Base-by-base conservation (phyloP, 495 filamentous ascomycete genomes). In the Lineolata rhizophorae region DNA sequence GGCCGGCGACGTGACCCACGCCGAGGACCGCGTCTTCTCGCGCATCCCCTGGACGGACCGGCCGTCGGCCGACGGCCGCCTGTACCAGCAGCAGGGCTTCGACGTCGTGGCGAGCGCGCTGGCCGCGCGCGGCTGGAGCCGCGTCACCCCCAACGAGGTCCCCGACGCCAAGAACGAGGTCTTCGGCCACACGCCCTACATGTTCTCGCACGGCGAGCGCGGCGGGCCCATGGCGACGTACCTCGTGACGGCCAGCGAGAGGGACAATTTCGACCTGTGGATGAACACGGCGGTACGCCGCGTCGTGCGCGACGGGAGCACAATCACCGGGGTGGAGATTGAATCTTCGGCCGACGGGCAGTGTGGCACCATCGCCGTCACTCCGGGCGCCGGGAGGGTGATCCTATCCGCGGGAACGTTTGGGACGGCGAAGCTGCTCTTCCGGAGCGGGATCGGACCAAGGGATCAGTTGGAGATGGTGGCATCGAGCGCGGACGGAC, bases 311-410 rank as follows among this genome's bases (percentile, higher is more conserved):
- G 6, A 36, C 50, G 5, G 41, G 5, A 19, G 36, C 9, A 35
- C 34, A 5, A 35, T 50, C 6, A 42, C 46, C 13, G 39, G 39
- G 15, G 31, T 42, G 15, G 38, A 36, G 25, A 37, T 34, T 2
- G 30, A 36, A 36, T 8, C 24, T 33, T 25, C n/a, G 38, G 29
- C 6, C 19, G 15, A 13, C 34, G 34, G 5, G 38, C n/a, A n/a
- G n/a, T n/a, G n/a, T n/a, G n/a, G n/a, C n/a, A n/a, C n/a, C n/a
- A n/a, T n/a, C n/a, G n/a, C n/a, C n/a, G n/a, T n/a, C n/a, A n/a
- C n/a, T n/a, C n/a, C n/a, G n/a, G n/a, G n/a, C n/a, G n/a, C n/a
- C n/a, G n/a, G n/a, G n/a, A n/a, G n/a, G n/a, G n/a, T n/a, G n/a
- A n/a, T n/a, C n/a, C n/a, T n/a, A n/a, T n/a, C n/a, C n/a, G n/a